Conservation (phyloP, 2,329 filamentous ascomycete species). For the Tympanopsis confertula region DNA sequence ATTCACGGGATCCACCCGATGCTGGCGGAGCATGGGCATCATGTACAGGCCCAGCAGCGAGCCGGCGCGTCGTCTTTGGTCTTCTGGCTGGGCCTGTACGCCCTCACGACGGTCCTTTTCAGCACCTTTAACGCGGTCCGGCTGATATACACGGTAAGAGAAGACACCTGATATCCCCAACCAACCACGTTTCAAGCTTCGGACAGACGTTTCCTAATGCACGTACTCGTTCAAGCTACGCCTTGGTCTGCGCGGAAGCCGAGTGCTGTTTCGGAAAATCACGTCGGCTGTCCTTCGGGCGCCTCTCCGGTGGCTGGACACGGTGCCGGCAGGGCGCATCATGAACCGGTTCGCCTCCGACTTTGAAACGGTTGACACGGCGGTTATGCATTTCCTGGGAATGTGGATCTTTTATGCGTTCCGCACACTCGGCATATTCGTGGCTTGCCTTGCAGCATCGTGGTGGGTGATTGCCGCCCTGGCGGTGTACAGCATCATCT, state of each 20-base stretch:
- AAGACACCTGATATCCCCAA: not conserved
- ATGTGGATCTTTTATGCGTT: slow-evolving; percentile 5
- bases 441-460: slow-evolving; percentile 8
- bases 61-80: not conserved
- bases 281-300: slow-evolving; percentile 8
- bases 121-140: not conserved
- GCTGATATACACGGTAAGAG: not conserved
- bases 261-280: not conserved
- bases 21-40: not conserved
- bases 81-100: not conserved
- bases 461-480: slow-evolving; percentile 7
- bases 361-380: slow-evolving; percentile 10
- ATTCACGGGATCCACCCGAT: not conserved
- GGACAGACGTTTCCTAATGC: too few relatives aligned
- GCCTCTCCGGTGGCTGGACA: slow-evolving; percentile 12
- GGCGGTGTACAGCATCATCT: slow-evolving; percentile 7
- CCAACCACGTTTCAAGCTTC: not conserved
- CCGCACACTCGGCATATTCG: slow-evolving; percentile 9
- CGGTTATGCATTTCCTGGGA: not conserved
- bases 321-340: slow-evolving; percentile 14
- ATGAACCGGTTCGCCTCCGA: slow-evolving; percentile 15
- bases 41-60: not conserved
- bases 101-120: not conserved
- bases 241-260: not conserved
- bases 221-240: not conserved